These are phyloP conservation scores for Tagetes erecta DNA, from an alignment of 129 eudicot species.

Conservation along the genomic window DNA sequence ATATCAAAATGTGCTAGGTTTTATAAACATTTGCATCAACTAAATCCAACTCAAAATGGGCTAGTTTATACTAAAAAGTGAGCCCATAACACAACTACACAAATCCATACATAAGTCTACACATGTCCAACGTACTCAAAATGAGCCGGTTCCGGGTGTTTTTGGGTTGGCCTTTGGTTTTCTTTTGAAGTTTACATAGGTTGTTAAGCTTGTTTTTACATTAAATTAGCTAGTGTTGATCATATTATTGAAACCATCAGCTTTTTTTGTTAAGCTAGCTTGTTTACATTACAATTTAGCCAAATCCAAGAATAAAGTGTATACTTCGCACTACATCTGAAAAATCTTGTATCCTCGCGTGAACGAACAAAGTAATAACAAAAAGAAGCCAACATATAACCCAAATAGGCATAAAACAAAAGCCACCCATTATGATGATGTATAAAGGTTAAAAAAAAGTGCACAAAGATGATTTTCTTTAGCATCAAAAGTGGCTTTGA, in stretches of 20 bases:
- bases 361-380: conserved; percentile 21
- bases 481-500: not conserved
- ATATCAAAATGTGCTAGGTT: too few species aligned
- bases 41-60: too few species aligned
- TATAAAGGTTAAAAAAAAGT: not conserved
- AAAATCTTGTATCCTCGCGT: not conserved
- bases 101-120: too few species aligned
- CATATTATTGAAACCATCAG: not conserved
- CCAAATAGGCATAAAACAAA: not conserved
- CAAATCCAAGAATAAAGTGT: not conserved
- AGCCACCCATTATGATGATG: not conserved
- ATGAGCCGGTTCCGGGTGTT: too few species aligned
- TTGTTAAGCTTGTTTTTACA: too few species aligned
- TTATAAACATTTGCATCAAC: too few species aligned
- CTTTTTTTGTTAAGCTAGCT: not conserved
- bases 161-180: too few species aligned
- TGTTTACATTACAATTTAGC: not conserved
- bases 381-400: not conserved
- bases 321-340: not conserved
- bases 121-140: too few species aligned
- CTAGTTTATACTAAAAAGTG: too few species aligned
- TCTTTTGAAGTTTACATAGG: too few species aligned
- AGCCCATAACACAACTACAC: too few species aligned
- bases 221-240: too few species aligned
- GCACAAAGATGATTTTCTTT: conserved; percentile 9